Base-by-base conservation (phyloP, 2,329 filamentous ascomycete genomes). In the Penicillium sp. region DNA sequence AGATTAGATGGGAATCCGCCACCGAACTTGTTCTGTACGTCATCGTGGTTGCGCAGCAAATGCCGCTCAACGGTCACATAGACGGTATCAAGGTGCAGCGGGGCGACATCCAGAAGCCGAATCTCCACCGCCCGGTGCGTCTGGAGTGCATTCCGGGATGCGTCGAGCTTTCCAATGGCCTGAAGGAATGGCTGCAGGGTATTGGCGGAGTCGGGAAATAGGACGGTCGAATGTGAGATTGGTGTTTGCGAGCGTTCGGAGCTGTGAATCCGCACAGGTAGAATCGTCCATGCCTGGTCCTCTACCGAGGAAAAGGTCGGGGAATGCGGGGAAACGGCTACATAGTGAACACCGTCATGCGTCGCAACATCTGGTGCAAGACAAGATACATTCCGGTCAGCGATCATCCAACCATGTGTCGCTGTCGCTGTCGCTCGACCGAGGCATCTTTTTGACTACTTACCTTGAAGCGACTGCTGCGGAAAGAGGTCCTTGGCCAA, bases 51-150 rank as follows among this genome's bases (percentile, higher is more conserved):
- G 65, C 88, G 87, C 42, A 95, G 85, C 6, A 94, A 83, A 58
- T 95, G 89, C 51, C 87, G 89, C 71, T 97, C 92, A 6, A 97
- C 82, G 52, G 86, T 92, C 59, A 98, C 91, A 72, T 92, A 96
- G 15, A 98, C 85, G 0, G 90, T 91, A 61, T 97, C 91, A 28
- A 98, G 80, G 1, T 88, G 84, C 28, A 98, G 77, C 1, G 94
- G 90, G 8, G 88, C 84, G 7, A 95, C 90, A 72, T 96, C 90
- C 59, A 96, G 81, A 28, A 96, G 84, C 59, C 91, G 83, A 63
- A 98, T 89, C 75, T 97, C 93, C 64, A 97, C 90, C 8, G 90
- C 87, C 63, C 87, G 86, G 67, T 91, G 88, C 67, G 88, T 87
- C 68, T 90, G 87, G 64, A 86, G 86, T 28, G 87, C 84, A 48